Percentiles rank a stretch among this genome's conserved stretches.
phyloP scores from a whole-genome alignment of 352 stramenopile species.

The Phytophthora hybrid region DNA sequence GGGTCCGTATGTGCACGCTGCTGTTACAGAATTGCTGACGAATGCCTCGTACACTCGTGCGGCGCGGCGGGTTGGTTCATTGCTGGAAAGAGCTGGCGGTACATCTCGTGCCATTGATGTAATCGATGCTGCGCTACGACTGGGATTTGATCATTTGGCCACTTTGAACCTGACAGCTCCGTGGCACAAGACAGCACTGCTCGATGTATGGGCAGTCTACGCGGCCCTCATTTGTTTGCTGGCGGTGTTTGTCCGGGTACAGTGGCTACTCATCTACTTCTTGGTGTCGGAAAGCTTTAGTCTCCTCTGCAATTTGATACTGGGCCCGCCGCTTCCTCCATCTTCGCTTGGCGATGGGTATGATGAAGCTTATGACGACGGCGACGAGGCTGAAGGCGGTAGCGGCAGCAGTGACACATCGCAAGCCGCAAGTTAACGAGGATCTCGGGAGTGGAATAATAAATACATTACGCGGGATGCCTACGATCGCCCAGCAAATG shows the following conservation, averaged over 20 bases:
- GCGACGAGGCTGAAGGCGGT: slow-evolving; percentile 12
- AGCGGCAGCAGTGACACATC: slow-evolving; percentile 28
- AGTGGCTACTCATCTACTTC: slow-evolving; percentile 79
- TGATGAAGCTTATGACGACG: slow-evolving; percentile 35
- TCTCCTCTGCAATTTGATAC: slow-evolving; percentile 51
- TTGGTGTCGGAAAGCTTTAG: slow-evolving; percentile 54
- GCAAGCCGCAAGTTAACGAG: slow-evolving; percentile 23
- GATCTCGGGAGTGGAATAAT: slow-evolving; percentile 12
- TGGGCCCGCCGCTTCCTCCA: slow-evolving; percentile 42
- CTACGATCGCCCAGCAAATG: slow-evolving; percentile 34
- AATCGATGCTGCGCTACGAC: slow-evolving; percentile 68
- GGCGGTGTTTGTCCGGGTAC: slow-evolving; percentile 63
- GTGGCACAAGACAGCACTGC: slow-evolving; percentile 82
- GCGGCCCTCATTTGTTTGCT: slow-evolving; percentile 74
- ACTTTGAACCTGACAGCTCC: slow-evolving; percentile 72
- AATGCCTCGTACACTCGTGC: slow-evolving; percentile 58
- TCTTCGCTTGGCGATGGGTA: slow-evolving; percentile 34
- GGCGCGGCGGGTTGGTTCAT: slow-evolving; percentile 56
- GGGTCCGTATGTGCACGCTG: slow-evolving; percentile 58
- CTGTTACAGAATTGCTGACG: slow-evolving; percentile 53
- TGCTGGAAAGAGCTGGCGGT: slow-evolving; percentile 72
- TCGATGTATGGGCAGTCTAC: slow-evolving; percentile 87
- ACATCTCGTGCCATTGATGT: slow-evolving; percentile 70
- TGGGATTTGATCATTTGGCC: slow-evolving; percentile 69
- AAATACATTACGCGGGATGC: slow-evolving; percentile 25